Percentiles rank a stretch among this genome's conserved stretches.
Evolutionary conservation across 176 grass and related monocot species (phyloP).

Genomic region (Poa pratensis): DNA sequence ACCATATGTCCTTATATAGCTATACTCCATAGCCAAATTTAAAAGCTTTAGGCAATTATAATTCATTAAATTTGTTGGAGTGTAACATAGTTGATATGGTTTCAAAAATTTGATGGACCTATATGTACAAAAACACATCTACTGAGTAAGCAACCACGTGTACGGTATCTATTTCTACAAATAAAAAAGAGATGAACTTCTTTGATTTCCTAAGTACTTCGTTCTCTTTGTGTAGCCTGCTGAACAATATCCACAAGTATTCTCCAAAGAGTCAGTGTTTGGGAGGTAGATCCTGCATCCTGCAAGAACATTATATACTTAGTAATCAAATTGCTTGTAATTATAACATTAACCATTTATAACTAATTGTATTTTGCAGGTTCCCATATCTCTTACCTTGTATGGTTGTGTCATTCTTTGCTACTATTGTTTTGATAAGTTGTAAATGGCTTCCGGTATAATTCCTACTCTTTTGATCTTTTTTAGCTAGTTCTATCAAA

Average conservation of each 20-base stretch:
- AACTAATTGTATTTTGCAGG: constrained; percentile 46
- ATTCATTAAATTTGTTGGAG: neutral
- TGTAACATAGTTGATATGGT: neutral
- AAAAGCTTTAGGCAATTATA: neutral
- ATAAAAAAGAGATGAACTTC: neutral
- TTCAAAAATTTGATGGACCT: neutral
- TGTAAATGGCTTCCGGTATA: constrained; percentile 75
- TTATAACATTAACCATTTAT: neutral
- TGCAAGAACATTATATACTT: constrained; percentile 8
- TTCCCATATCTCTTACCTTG: constrained; percentile 85
- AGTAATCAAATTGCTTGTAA: neutral
- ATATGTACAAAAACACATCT: neutral
- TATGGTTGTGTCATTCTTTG: constrained; percentile 59
- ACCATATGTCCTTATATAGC: neutral
- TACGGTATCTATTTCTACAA: neutral
- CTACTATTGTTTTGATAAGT: constrained; percentile 58
- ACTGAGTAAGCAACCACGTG: too few relatives aligned
- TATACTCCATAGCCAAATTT: neutral
- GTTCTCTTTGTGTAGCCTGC: constrained; percentile 52
- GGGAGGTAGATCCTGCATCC: constrained; percentile 56
- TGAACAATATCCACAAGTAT: constrained; percentile 75
- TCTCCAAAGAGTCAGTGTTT: constrained; percentile 59
- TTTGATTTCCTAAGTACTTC: neutral
- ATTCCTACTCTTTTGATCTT: neutral
- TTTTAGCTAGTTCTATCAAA: neutral